These are phyloP conservation scores for Daucus carota DNA, from an alignment of 129 eudicot genomes.

Conservation along the genomic window DH1_v3.0 NC_030386.2:40336501-40337000, in stretches of 20 bases:
- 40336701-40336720: neutral
- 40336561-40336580: neutral
- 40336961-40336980: conserved; percentile 4
- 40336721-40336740: neutral
- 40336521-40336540: conserved; percentile 98
- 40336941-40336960: neutral
- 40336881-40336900: conserved; percentile 78
- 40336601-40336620: neutral
- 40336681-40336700: neutral
- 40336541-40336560: neutral
- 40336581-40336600: neutral
- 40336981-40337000: conserved; percentile 63
- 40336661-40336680: neutral
- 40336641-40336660: neutral
- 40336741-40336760: neutral
- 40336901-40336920: conserved; percentile 61
- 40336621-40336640: neutral
- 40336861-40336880: conserved; percentile 95
- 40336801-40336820: conserved; percentile 17
- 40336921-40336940: neutral
- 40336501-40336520: conserved; percentile 88
- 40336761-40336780: neutral
- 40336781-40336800: neutral
- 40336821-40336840: conserved; percentile 92
- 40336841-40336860: conserved; percentile 91